Evolutionary conservation across 2,329 filamentous ascomycete genomes (phyloP).

Genomic region (Talaromyces verruculosus): DNA sequence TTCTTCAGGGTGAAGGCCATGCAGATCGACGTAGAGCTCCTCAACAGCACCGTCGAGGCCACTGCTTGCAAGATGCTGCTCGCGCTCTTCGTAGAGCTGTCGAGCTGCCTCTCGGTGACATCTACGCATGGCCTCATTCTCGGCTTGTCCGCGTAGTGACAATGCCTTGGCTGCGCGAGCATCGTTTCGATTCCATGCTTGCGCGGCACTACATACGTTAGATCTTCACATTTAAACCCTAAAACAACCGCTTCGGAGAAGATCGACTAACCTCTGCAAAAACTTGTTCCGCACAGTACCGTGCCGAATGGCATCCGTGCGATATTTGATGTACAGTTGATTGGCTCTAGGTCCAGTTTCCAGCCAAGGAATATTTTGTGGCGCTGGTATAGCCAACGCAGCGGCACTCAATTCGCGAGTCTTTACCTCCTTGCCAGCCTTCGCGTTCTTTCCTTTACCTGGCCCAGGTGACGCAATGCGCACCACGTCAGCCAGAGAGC

Average conservation of each 20-base stretch:
- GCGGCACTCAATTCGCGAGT: conserved; percentile 75
- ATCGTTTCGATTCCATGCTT: conserved; percentile 98
- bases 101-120: conserved; percentile 91
- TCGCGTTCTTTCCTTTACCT: conserved; percentile 51
- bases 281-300: conserved; percentile 96
- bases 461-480: conserved; percentile 87
- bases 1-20: conserved; percentile 98
- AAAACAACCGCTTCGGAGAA: neutral
- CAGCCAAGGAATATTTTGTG: conserved; percentile 93
- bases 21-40: conserved; percentile 92
- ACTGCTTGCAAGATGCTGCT: conserved; percentile 60
- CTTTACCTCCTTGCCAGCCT: conserved; percentile 63
- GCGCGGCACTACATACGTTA: conserved; percentile 67
- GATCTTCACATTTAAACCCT: neutral
- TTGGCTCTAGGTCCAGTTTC: conserved; percentile 91
- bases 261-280: conserved; percentile 69
- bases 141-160: conserved; percentile 88
- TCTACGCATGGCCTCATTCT: conserved; percentile 96
- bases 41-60: conserved; percentile 50
- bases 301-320: conserved; percentile 95
- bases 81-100: conserved; percentile 90
- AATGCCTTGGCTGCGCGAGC: conserved; percentile 93
- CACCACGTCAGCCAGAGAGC: conserved; percentile 87
- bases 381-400: conserved; percentile 78
- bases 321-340: conserved; percentile 89